Conservation (phyloP, 2,329 filamentous ascomycete species). For the Nigrospora oryzae region DNA sequence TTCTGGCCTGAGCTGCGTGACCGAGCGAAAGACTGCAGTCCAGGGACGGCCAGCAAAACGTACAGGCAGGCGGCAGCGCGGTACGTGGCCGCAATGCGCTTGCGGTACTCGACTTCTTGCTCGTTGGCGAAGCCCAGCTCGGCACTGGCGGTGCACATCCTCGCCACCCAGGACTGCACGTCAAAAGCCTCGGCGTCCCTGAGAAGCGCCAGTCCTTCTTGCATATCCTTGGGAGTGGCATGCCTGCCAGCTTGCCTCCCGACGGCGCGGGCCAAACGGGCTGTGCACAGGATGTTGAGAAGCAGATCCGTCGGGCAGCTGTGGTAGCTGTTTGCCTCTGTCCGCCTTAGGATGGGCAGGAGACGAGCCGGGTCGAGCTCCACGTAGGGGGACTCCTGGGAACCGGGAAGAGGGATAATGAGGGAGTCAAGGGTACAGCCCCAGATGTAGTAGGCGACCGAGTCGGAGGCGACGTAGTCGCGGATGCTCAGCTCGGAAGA, state of each 20-base stretch:
- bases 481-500: slow-evolving; percentile 12
- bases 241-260: slow-evolving; percentile 12
- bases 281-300: slow-evolving; percentile 34
- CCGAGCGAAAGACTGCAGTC: slow-evolving; percentile 10
- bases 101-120: slow-evolving; percentile 26
- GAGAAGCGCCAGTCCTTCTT: slow-evolving; percentile 28
- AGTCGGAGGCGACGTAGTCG: slow-evolving; percentile 39
- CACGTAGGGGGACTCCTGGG: slow-evolving; percentile 24
- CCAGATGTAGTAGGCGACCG: slow-evolving; percentile 23
- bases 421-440: slow-evolving; percentile 23
- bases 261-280: slow-evolving; percentile 31
- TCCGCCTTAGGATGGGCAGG: slow-evolving; percentile 29
- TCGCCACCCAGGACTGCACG: slow-evolving; percentile 30
- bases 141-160: slow-evolving; percentile 22
- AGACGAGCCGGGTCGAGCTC: slow-evolving; percentile 29
- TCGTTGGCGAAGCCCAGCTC: slow-evolving; percentile 23
- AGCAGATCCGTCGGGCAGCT: slow-evolving; percentile 34
- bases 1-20: neutral
- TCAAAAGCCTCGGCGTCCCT: slow-evolving; percentile 32
- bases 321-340: slow-evolving; percentile 32
- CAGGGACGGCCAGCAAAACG: slow-evolving; percentile 27
- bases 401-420: slow-evolving; percentile 30
- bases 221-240: slow-evolving; percentile 23
- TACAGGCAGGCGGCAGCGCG: slow-evolving; percentile 38
- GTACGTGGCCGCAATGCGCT: slow-evolving; percentile 35